Evolutionary conservation across 805 yeast species (phyloP).

Genomic region (Metschnikowia koreensis): DNA sequence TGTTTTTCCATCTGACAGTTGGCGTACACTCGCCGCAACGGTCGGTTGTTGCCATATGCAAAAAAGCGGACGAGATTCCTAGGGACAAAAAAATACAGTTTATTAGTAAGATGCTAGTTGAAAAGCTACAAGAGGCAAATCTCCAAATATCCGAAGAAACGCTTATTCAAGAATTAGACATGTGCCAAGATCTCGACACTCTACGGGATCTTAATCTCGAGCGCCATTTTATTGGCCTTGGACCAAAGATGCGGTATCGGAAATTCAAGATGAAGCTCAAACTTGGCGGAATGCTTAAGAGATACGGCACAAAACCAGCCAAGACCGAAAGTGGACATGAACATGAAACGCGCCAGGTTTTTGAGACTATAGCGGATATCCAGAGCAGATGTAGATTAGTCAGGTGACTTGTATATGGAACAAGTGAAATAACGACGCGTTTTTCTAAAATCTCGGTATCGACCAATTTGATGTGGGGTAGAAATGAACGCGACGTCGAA

Average conservation of each 20-base stretch:
- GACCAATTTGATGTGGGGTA: background rate
- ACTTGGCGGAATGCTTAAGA: conserved; percentile 2
- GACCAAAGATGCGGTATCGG: conserved; percentile 1
- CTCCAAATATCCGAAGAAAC: conserved; percentile 3
- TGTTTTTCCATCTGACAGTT: conserved; percentile 34
- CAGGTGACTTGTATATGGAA: background rate
- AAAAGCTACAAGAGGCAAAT: conserved; percentile 1
- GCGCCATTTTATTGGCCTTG: background rate
- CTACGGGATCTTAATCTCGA: conserved; percentile 8
- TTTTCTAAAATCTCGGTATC: background rate
- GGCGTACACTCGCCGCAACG: conserved; percentile 36
- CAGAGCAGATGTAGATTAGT: background rate
- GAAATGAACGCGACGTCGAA: background rate
- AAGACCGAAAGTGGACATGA: background rate
- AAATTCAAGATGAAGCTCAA: conserved; percentile 5
- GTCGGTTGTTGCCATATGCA: conserved; percentile 30
- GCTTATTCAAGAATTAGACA: background rate
- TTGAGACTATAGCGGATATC: background rate
- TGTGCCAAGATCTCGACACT: conserved; percentile 8
- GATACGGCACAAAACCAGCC: background rate
- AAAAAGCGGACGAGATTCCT: conserved; percentile 10
- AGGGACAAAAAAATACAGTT: background rate
- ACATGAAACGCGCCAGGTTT: background rate
- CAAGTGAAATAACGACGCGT: background rate
- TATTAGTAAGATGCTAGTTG: background rate